phyloP scores from a whole-genome alignment of 495 filamentous ascomycete species.

The Podospora fimiseda region DNA sequence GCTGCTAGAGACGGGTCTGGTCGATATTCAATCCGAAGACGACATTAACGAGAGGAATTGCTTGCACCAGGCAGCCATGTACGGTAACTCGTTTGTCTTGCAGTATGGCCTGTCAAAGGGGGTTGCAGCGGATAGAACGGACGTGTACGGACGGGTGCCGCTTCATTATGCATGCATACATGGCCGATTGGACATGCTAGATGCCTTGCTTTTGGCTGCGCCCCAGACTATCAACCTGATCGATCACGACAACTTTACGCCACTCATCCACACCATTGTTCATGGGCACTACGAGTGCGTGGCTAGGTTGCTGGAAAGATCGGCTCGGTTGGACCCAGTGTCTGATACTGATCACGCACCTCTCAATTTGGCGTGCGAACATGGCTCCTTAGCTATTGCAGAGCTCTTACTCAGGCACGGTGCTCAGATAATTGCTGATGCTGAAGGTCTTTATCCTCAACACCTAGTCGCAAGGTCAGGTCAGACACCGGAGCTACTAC shows the following conservation, averaged over 20 bases:
- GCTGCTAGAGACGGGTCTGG: slow-evolving; percentile 70
- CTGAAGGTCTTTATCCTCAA: slow-evolving; percentile 95
- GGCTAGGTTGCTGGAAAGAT: slow-evolving; percentile 60
- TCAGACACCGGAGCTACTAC: slow-evolving; percentile 66
- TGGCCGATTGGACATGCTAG: slow-evolving; percentile 78
- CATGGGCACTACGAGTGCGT: slow-evolving; percentile 75
- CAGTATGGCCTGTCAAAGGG: slow-evolving; percentile 60
- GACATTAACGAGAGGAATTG: slow-evolving; percentile 97
- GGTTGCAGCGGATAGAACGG: slow-evolving; percentile 70
- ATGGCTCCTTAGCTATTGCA: slow-evolving; percentile 76
- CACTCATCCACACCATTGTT: slow-evolving; percentile 89
- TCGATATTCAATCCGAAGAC: slow-evolving; percentile 83
- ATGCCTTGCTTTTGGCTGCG: slow-evolving; percentile 56
- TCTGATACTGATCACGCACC: slow-evolving; percentile 88
- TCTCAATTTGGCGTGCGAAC: slow-evolving; percentile 87
- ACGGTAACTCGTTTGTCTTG: slow-evolving; percentile 71
- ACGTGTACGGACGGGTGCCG: slow-evolving; percentile 91
- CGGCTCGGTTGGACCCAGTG: slow-evolving; percentile 72
- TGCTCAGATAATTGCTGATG: slow-evolving; percentile 77
- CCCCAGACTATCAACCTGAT: slow-evolving; percentile 67
- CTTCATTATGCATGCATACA: slow-evolving; percentile 96
- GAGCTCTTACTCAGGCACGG: slow-evolving; percentile 72
- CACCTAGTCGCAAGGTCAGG: slow-evolving; percentile 92
- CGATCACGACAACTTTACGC: slow-evolving; percentile 96
- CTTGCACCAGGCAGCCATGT: slow-evolving; percentile 89